Evolutionary conservation across 768 basidiomycete genomes (phyloP).

Genomic region (Leccinum aurantiacum): DNA sequence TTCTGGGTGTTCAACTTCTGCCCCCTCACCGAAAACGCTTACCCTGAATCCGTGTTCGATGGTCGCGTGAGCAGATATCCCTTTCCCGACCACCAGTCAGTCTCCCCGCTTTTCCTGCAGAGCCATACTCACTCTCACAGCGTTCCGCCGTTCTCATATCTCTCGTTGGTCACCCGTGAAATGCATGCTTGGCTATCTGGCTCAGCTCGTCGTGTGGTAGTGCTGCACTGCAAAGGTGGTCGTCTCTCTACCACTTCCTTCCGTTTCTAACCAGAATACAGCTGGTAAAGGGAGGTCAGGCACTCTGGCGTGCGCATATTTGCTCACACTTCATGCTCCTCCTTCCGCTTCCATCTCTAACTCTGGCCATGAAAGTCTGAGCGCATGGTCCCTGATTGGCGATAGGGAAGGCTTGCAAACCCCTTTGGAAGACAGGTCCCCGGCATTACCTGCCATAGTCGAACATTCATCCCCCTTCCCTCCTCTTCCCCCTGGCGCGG

Average conservation of each 20-base stretch:
- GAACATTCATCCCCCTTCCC: background rate
- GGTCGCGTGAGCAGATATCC: conserved; percentile 81
- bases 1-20: conserved; percentile 93
- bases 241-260: background rate
- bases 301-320: conserved; percentile 80
- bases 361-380: conserved; percentile 17
- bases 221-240: conserved; percentile 85
- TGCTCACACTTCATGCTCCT: conserved; percentile 57
- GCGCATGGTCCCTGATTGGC: conserved; percentile 22
- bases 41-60: conserved; percentile 65
- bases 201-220: conserved; percentile 66
- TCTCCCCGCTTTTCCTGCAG: conserved; percentile 49
- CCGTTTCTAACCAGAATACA: conserved; percentile 26
- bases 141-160: conserved; percentile 73
- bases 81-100: conserved; percentile 89
- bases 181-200: conserved; percentile 71
- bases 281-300: conserved; percentile 86
- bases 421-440: background rate
- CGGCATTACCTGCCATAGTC: background rate
- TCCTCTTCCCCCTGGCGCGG: conserved; percentile 3
- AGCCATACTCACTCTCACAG: conserved; percentile 33
- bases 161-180: conserved; percentile 72
- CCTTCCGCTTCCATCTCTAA: conserved; percentile 38
- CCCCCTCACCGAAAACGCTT: conserved; percentile 77
- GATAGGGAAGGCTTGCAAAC: conserved; percentile 22